Base-by-base conservation (phyloP, 495 filamentous ascomycete species). In the Podospora anserina region DNA sequence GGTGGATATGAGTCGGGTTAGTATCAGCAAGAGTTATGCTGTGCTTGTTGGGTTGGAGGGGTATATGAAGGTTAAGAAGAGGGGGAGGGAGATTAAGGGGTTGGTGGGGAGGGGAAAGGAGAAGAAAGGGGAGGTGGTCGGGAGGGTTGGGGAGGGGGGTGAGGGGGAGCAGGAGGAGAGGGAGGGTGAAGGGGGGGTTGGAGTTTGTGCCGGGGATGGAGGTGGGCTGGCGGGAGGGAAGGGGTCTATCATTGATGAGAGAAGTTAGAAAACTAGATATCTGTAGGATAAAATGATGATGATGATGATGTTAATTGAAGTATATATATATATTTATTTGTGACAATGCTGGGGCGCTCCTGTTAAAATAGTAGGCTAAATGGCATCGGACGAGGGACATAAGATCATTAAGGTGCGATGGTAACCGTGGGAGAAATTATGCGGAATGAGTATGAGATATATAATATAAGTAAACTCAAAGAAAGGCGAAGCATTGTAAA, bases 41-140 rank as follows among this genome's bases (percentile, higher is more conserved):
- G 87, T 95, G 1, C 81, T 96, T 0, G 85, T 92, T 1, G 94
- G 94, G 0, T 85, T 97, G 11, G 92, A 97, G 78, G 86, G 88
- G 19, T 97, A 95, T 69, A 78, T 88, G 53, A 86, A 83, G 72
- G 79, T 87, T 1, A 87, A 87, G 67, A 83, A 81, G 61, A 90
- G 89, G 73, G 79, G 87, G 0, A 87, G 86, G 66, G 77, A 81
- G 4, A 70, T 80, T 0, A 75, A 82, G 62, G 77, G 79, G 27
- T 79, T 71, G 66, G 61, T 77, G 55, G n/a, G 6, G 16, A 7
- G 23, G n/a, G 34, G 75, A 65, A 74, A 75, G 64, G 67, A 79
- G 63, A 79, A 66, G 82, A 79, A 54, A 77, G 78, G 4, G 53
- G 30, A 53, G 73, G 65, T 30, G 26, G 56, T 23, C 0, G 56